phyloP scores from a whole-genome alignment of 768 basidiomycete genomes.

The Tricholoma flavovirens region DNA sequence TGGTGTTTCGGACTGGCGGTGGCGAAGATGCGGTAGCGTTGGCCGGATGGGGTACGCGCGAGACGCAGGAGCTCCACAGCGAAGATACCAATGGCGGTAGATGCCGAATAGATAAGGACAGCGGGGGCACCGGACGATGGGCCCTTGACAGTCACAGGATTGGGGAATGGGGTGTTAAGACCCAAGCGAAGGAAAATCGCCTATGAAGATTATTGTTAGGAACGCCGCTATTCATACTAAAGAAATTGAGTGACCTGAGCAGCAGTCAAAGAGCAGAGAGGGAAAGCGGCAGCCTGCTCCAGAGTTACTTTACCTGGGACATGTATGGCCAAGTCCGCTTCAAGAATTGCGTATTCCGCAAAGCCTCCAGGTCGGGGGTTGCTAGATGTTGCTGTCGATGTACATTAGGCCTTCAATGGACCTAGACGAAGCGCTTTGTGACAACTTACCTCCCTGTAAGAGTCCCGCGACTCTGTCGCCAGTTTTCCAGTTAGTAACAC shows the following conservation, averaged over 20 bases:
- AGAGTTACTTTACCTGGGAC: slow-evolving; percentile 22
- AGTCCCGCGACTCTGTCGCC: slow-evolving; percentile 20
- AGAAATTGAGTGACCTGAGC: slow-evolving; percentile 21
- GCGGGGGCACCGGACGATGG: slow-evolving; percentile 16
- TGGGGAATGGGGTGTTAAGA: slow-evolving; percentile 24
- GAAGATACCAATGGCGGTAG: slow-evolving; percentile 31
- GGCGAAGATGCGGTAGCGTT: slow-evolving; percentile 23
- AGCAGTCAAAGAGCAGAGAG: slow-evolving; percentile 28
- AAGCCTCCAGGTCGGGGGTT: slow-evolving; percentile 29
- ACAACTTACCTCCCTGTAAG: not conserved
- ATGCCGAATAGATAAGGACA: slow-evolving; percentile 28
- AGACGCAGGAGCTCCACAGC: slow-evolving; percentile 23
- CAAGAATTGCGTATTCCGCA: slow-evolving; percentile 28
- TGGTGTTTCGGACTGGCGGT: slow-evolving; percentile 27
- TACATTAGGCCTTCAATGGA: not conserved
- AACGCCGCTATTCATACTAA: not conserved
- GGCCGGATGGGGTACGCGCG: slow-evolving; percentile 18
- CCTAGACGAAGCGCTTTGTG: slow-evolving; percentile 4
- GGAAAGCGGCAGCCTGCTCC: slow-evolving; percentile 28
- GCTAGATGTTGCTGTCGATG: slow-evolving; percentile 24
- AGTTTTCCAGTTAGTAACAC: slow-evolving; percentile 19
- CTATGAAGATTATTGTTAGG: slow-evolving; percentile 9
- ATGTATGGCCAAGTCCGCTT: slow-evolving; percentile 26
- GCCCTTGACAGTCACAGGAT: slow-evolving; percentile 14
- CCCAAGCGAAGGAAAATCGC: slow-evolving; percentile 28